Base-by-base conservation (phyloP, 2,329 filamentous ascomycete genomes). In the Scedosporium aurantiacum region DNA sequence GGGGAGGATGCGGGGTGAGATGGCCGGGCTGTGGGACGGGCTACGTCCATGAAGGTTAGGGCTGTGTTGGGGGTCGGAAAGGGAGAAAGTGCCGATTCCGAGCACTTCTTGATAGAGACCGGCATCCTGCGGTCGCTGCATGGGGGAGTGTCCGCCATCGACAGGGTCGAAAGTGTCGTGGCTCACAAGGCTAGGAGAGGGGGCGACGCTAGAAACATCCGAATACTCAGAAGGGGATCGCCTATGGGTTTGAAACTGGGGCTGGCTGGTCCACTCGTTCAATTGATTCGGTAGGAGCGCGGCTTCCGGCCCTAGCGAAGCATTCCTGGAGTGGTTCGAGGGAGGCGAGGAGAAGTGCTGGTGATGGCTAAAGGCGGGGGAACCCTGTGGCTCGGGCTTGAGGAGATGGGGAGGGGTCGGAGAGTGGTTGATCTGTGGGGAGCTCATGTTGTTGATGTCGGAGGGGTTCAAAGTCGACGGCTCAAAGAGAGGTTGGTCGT, bases 161-260 rank as follows among this genome's bases (percentile, higher is more conserved):
- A 82, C 79, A n/a, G 79, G 74, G 21, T 96, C 91, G 69, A 96
- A 95, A 65, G 78, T 84, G 68, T 97, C 92, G 63, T 88, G 82
- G 66, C 88, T 88, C 28, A 82, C 82, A 62, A 96, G 75, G 69
- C 90, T 91, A 3, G 93, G 93, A 18, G 93, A 97, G 25, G 87
- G 89, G 23, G 89, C 86, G 16, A 87, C 89, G 18, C 91, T 96
- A 4, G 87, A 96, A 5, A 96, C 87, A 66, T 97, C 93, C 2
- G 91, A 96, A 68, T 88, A 91, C 67, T 97, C 93, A n/a, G 92
- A 97, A 1, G 90, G 89, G 43, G 84, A 86, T 68, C 92, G 85
- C 67, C 91, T 83, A 71, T 97, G 93, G n/a, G 83, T 80, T 66
- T 90, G 87, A 69, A 96, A 97, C 63, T 83, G 80, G 14, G 77